phyloP scores from a whole-genome alignment of 495 filamentous ascomycete species.

The Aspergillus asperescens region DNA sequence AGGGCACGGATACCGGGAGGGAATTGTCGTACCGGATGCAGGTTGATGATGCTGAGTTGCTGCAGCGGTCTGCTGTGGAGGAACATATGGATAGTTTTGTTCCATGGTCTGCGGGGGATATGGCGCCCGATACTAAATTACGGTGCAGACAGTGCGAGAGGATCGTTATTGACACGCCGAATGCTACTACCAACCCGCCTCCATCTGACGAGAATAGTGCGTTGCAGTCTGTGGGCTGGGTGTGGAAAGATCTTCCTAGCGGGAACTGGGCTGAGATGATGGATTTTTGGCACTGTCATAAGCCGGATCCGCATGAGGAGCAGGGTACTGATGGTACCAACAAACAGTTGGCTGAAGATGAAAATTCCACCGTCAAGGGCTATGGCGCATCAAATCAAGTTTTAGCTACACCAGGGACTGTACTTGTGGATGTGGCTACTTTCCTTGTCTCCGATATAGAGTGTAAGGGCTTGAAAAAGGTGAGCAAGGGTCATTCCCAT shows the following conservation, averaged over 20 bases:
- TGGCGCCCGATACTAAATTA: constrained; percentile 51
- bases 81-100: constrained; percentile 39
- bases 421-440: constrained; percentile 74
- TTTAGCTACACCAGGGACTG: constrained; percentile 54
- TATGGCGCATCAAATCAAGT: constrained; percentile 72
- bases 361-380: constrained; percentile 54
- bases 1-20: not conserved
- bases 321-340: constrained; percentile 24
- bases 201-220: not conserved
- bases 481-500: constrained; percentile 39
- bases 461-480: constrained; percentile 54
- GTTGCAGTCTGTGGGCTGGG: constrained; percentile 19
- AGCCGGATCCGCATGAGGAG: constrained; percentile 55
- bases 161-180: constrained; percentile 23
- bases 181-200: not conserved
- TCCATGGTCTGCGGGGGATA: constrained; percentile 69
- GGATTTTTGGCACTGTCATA: constrained; percentile 99
- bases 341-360: constrained; percentile 26
- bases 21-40: constrained; percentile 66
- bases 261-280: constrained; percentile 99
- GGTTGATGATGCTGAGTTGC: constrained; percentile 32
- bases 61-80: constrained; percentile 17
- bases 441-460: constrained; percentile 64
- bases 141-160: constrained; percentile 58
- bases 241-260: constrained; percentile 94